A percentile compares a stretch with the other conserved stretches of the same genome.
These are phyloP conservation scores for Pueraria montana DNA, from an alignment of 306 rosid species.

Conservation along the genomic window DNA sequence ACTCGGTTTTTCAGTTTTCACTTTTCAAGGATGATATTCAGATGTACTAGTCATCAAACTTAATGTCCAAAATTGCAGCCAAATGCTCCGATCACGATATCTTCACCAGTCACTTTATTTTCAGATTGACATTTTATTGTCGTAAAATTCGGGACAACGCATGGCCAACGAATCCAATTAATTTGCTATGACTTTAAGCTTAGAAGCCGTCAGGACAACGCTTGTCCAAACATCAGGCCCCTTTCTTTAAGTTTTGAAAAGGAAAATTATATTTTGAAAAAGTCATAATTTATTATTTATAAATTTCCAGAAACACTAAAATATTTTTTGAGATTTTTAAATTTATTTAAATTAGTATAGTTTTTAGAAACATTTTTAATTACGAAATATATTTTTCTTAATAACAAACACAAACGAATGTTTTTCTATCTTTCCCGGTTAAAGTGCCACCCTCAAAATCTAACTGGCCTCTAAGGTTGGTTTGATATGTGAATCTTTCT, in stretches of 20 bases:
- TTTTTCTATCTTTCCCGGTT: neutral
- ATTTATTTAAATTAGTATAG: neutral
- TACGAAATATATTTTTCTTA: neutral
- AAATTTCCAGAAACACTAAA: neutral
- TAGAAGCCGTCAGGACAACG: slow-evolving; percentile 31
- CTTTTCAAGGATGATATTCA: neutral
- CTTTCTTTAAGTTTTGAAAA: slow-evolving; percentile 3
- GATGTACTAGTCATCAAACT: neutral
- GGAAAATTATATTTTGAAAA: neutral
- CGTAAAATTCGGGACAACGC: slow-evolving; percentile 12
- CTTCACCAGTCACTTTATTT: neutral
- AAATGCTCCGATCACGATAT: neutral
- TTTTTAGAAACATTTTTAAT: neutral
- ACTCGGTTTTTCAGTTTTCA: neutral
- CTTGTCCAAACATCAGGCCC: neutral
- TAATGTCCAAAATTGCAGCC: neutral
- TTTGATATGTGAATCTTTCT: neutral
- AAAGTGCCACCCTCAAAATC: neutral
- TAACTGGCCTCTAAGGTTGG: neutral
- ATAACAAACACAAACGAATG: neutral
- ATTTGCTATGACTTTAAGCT: slow-evolving; percentile 27
- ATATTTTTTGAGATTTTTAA: neutral
- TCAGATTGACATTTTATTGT: neutral
- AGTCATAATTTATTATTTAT: neutral
- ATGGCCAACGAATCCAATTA: slow-evolving; percentile 36